Conservation (phyloP, 495 filamentous ascomycete species). For the Aspergillus cristatus region DNA sequence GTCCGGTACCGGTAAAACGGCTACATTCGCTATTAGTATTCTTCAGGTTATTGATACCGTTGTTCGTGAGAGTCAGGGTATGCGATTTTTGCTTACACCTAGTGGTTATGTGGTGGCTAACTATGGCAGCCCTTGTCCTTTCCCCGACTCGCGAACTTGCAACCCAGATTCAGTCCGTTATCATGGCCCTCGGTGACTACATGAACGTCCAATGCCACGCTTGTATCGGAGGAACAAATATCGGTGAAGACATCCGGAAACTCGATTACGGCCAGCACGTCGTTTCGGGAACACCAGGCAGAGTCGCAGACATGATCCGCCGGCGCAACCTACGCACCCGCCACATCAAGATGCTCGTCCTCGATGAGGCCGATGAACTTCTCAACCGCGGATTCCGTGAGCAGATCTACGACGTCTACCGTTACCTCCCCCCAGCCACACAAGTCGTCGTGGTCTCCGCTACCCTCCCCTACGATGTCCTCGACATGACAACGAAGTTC, state of each 20-base stretch:
- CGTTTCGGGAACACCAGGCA: constrained; percentile 89
- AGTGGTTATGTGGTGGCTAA: constrained; percentile 5
- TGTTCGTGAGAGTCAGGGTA: constrained; percentile 75
- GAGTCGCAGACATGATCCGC: constrained; percentile 98
- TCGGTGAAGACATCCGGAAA: constrained; percentile 94
- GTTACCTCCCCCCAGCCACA: constrained; percentile 88
- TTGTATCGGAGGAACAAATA: constrained; percentile 96
- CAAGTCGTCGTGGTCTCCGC: constrained; percentile 97
- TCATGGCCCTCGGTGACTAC: constrained; percentile 96
- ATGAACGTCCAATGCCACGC: constrained; percentile 99
- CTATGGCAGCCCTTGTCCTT: constrained; percentile 70
- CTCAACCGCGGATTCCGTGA: constrained; percentile 92
- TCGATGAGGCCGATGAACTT: constrained; percentile 94
- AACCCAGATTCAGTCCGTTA: constrained; percentile 94
- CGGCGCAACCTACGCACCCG: constrained; percentile 88
- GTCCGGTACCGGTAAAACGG: constrained; percentile 98
- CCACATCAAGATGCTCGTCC: constrained; percentile 97
- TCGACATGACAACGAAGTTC: constrained; percentile 99
- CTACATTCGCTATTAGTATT: constrained; percentile 96
- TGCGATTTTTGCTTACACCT: not conserved
- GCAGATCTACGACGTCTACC: constrained; percentile 99
- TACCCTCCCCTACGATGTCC: constrained; percentile 93
- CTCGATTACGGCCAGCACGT: constrained; percentile 96
- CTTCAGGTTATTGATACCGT: constrained; percentile 86
- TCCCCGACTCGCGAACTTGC: constrained; percentile 96